Base-by-base conservation (phyloP, 1,284 basidiomycete genomes). In the Cryptococcus neoformans region DNA sequence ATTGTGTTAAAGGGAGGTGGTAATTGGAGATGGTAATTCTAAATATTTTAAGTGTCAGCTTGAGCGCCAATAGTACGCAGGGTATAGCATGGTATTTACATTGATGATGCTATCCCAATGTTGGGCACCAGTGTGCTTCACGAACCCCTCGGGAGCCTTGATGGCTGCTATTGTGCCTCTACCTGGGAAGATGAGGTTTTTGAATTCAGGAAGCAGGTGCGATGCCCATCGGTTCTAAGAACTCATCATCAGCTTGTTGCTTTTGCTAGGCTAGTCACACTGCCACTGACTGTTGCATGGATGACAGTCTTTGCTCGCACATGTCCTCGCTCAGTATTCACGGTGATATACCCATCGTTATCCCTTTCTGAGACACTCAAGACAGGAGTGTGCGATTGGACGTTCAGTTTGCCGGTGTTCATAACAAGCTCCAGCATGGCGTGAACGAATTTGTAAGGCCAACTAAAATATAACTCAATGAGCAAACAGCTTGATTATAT, bases 391-490 rank as follows among this genome's bases (percentile, higher is more conserved):
- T 63, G 46, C 3, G 62, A 47, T 45, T 63, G 62, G 4, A 63
- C 28, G 40, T 58, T 58, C 56, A 63, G 37, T 6, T 56, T 49
- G 6, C 54, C 60, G 5, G 37, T 54, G 34, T 51, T 41, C 45
- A 60, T 38, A 7, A 65, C 42, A 12, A 60, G 42, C 6, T 42
- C 17, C 42, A 60, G 38, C 6, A 67, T 48, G 2, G 57, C 64
- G 28, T 67, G 62, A 2, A 67, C 62, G 45, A 67, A 64, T 17
- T 65, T 65, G 57, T 65, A 65, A 9, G 62, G 60, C 65, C 60
- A 62, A 4, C 60, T 62, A 38, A 21, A 21, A 21, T 21, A 21
- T 34, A 5, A 17, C 11, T n/a, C 9, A 6, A 11, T 48, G 17
- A 40, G 14, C 42, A 7, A 44, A 11, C 40, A 44, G 7, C 42